Evolutionary conservation across 1,284 basidiomycete genomes (phyloP), one percentile per base, ranked within the genome.

Genomic region (Trametes pubescens): DNA sequence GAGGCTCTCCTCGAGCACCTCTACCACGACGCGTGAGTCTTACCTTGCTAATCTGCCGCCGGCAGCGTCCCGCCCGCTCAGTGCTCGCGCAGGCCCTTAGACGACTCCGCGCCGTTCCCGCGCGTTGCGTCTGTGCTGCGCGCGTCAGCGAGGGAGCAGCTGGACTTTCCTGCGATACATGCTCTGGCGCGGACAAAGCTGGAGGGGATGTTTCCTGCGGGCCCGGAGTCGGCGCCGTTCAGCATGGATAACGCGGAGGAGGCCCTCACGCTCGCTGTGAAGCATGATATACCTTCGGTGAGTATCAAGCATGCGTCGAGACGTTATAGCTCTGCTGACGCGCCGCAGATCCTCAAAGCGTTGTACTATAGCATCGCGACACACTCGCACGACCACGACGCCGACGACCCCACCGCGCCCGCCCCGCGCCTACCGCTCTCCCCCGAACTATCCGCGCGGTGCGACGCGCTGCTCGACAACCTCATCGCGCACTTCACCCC

Each of bases 401-500:
- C 61, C 11, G 60, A 62, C 21, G 53, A 29, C 4, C 26, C 61
- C 14, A 9, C 29, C 5, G 3, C 43, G 24, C n/a, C 48, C 51
- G n/a, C 64, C 64, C n/a, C 67, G 67, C 67, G 59, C 64, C 61
- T 61, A 51, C 48, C 59, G 62, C 68, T 74, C 46, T 57, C 73
- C 11, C 54, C 73, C 46, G 67, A 72, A 26, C 57, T 74, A 60
- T 57, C 72, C 26, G 58, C 65, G 18, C 67, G 72, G 26, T 77
- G 74, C 64, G 72, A 76, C 52, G 65, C 65, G 24, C 70, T 78
- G 29, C 74, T 77, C 58, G 67, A 69, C 35, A 56, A 71, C 26
- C 65, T 91, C 63, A 84, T 92, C 62, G 81, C 80, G 1, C 81
- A 89, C 72, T 91, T 91, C 72, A 89, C 89, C 0, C 88, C 91